Evolutionary conservation across 306 rosid genomes (phyloP), one percentile per base, ranked within the genome.

Genomic region (Comarum palustre): DNA sequence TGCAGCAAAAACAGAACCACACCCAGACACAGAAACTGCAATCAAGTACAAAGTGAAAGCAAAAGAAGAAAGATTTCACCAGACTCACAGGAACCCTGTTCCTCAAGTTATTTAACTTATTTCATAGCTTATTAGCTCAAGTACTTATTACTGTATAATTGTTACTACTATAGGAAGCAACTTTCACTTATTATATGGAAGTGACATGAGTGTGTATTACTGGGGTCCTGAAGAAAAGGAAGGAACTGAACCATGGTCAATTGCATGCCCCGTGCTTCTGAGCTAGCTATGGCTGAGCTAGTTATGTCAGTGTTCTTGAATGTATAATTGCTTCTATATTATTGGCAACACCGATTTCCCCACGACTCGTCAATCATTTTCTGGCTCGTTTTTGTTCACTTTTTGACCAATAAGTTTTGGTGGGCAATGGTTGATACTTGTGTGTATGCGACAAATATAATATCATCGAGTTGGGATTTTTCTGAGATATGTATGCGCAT

Each of bases 271-370:
- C 2, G 12, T 39, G 0, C 41, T 60, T 57, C 20, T 31, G 13
- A 60, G 4, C 17, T 9, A 29, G 20, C 58, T 51, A 8, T 51
- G 58, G 13, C 58, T 2, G 17, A 32, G 67, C 45, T 32, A 59
- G 10, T 10, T 59, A 32, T 25, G 8, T 61, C 15, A 34, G 24
- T 62, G 14, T 31, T 61, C 25, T 17, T 62, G 45, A 16, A 34
- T 62, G 67, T 32, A 36, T 34, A 17, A 62, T 62, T 62, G 67
- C 66, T 60, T 31, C 13, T 60, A 60, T 15, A 31, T 60, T 60
- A 60, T 60, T 29, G 66, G 36, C 9, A 29, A 59, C n/a, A 60
- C 41, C 22, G 16, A 15, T 31, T 5, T 7, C 66, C 66, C 20
- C 38, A 58, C 38, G 12, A 24, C 32, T 24, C 15, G 14, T 58